A percentile compares a stretch with the other conserved stretches of the same genome.
Evolutionary conservation across 352 stramenopile genomes (phyloP).

Genomic region (Phytophthora cryptogea): DNA sequence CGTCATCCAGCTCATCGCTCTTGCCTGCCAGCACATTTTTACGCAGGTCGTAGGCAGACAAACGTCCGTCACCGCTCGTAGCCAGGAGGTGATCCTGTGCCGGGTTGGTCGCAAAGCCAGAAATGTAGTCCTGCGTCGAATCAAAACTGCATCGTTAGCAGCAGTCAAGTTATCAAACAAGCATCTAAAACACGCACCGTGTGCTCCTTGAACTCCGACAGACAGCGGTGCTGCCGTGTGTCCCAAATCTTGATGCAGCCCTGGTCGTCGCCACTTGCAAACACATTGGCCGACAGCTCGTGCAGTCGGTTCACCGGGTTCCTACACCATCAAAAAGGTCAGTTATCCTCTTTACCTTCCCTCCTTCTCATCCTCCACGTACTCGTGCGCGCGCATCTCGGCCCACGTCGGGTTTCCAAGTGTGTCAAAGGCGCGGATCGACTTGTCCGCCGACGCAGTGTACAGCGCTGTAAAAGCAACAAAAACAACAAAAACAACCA

Average conservation of each 20-base stretch:
- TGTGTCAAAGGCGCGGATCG: constrained; percentile 83
- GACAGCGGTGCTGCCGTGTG: constrained; percentile 78
- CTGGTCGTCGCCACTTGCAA: constrained; percentile 82
- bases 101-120: constrained; percentile 86
- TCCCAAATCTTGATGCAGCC: constrained; percentile 90
- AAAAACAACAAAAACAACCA: constrained; percentile 1
- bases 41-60: constrained; percentile 92
- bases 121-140: constrained; percentile 90
- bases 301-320: constrained; percentile 79
- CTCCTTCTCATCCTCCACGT: constrained; percentile 13
- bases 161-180: neutral
- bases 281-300: constrained; percentile 68
- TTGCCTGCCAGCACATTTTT: constrained; percentile 81
- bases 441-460: constrained; percentile 77
- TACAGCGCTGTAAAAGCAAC: constrained; percentile 57
- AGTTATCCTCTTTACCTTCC: neutral
- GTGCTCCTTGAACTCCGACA: constrained; percentile 93
- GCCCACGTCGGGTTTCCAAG: constrained; percentile 79
- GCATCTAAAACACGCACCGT: constrained; percentile 39
- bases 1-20: constrained; percentile 85
- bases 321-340: constrained; percentile 26
- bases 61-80: constrained; percentile 90
- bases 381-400: constrained; percentile 82
- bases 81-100: constrained; percentile 88
- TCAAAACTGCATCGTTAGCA: neutral